Percentiles rank a stretch among this genome's conserved stretches.
These are phyloP conservation scores for Cladophialophora immunda DNA, from an alignment of 2,329 filamentous ascomycete genomes.

Conservation along the genomic window DNA sequence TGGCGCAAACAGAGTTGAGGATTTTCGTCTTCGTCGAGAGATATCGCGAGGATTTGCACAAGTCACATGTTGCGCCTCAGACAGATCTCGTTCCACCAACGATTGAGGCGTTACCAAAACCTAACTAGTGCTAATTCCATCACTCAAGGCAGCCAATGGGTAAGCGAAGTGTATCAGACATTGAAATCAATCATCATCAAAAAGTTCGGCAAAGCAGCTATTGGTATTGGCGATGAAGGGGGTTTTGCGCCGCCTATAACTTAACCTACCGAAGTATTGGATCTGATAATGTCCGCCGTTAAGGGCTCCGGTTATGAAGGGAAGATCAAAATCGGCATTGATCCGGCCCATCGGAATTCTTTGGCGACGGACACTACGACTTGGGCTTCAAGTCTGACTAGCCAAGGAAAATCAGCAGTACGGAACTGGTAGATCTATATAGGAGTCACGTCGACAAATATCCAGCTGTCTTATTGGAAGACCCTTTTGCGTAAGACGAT, in stretches of 20 bases:
- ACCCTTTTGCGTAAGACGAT: conserved; percentile 54
- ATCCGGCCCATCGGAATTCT: conserved; percentile 54
- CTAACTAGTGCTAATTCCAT: conserved; percentile 57
- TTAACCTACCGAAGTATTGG: conserved; percentile 46
- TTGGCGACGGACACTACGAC: conserved; percentile 46
- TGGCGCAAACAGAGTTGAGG: no score
- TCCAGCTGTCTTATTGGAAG: conserved; percentile 52
- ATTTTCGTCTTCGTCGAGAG: no score
- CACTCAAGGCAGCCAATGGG: conserved; percentile 45
- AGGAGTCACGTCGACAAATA: conserved; percentile 46
- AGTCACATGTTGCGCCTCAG: no score
- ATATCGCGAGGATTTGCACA: no score
- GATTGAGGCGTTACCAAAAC: no score
- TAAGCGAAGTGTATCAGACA: conserved; percentile 46
- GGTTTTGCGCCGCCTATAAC: conserved; percentile 50
- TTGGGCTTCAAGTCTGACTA: conserved; percentile 49
- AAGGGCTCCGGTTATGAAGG: conserved; percentile 43
- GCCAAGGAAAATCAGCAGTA: conserved; percentile 38
- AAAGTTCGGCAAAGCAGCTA: conserved; percentile 46
- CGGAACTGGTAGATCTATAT: conserved; percentile 47
- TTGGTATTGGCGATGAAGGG: conserved; percentile 49
- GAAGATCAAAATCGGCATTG: conserved; percentile 52
- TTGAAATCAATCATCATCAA: conserved; percentile 45
- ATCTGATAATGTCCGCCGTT: conserved; percentile 45
- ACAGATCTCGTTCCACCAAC: no score